A percentile compares a stretch with the other conserved stretches of the same genome.
phyloP scores from a whole-genome alignment of 129 eudicot species.

The Centella asiatica region DNA sequence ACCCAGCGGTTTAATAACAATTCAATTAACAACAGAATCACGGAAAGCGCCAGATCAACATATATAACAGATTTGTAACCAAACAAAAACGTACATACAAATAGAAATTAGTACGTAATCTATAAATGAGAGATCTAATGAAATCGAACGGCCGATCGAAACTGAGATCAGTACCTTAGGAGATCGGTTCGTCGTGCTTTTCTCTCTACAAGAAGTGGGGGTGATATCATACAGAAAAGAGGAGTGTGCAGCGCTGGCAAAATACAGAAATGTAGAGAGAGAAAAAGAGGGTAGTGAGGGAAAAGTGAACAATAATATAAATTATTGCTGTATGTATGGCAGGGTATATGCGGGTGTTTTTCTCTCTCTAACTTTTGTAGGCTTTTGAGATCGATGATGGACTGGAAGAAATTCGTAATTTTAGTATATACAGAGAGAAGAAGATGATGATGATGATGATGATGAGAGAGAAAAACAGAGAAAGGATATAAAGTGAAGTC shows the following conservation, averaged over 20 bases:
- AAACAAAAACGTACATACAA: too few relatives aligned
- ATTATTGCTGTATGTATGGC: too few relatives aligned
- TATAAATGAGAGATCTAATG: background rate
- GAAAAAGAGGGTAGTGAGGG: background rate
- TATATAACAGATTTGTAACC: background rate
- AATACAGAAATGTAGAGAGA: background rate
- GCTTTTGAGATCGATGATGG: background rate
- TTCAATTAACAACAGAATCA: background rate
- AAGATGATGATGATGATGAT: too few relatives aligned
- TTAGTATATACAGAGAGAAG: background rate
- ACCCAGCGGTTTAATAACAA: background rate
- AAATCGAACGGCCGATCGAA: background rate
- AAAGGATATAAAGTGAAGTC: background rate
- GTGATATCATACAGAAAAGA: background rate
- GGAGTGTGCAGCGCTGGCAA: background rate
- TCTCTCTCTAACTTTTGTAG: constrained; percentile 8
- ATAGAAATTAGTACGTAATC: too few relatives aligned
- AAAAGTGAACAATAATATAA: background rate
- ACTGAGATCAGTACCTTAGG: background rate
- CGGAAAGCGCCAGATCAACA: background rate
- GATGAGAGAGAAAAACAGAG: background rate
- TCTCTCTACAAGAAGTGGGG: background rate
- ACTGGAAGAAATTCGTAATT: background rate
- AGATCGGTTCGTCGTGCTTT: background rate
- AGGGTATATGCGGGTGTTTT: background rate